Base-by-base conservation (phyloP, 345 rosid genomes). In the Garcia nutans region DNA sequence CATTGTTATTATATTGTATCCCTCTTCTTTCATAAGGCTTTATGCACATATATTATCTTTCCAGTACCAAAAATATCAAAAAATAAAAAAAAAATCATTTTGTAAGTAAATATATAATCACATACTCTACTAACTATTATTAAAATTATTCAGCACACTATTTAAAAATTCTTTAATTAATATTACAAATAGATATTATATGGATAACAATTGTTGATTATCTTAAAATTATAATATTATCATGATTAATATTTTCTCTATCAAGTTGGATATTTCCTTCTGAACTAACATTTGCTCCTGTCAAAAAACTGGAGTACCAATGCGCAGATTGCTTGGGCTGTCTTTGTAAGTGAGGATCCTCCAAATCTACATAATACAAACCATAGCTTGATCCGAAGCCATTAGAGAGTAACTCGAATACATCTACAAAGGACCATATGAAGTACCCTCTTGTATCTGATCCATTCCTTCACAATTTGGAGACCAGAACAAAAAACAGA, bases 321-420 rank as follows among this genome's bases (percentile, higher is more conserved):
- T 64, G 68, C 24, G 88, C 86, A 69, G 92, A 88, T 71, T 82
- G 87, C 83, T 85, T 88, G 0, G 88, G 88, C 50, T 79, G 26
- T 75, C 90, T 78, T 64, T 23, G 66, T 76, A 85, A 65, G 17
- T 72, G 66, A 6, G 89, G 87, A 52, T 84, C 88, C 55, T 82
- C 86, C 47, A 78, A 23, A 70, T 86, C 92, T 24, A 88, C 87
- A 28, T 74, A 86, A 54, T 79, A 86, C 20, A 88, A 54, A 20
- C 89, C 88, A 20, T 65, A 88, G 71, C 84, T 75, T 5, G 88
- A 63, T 31, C 70, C 23, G 41, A 79, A 84, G 50, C 90, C 86
- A 22, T 71, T 7, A 45, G 10, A 80, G 66, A 86, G 17, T 74
- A 87, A 22, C 79, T 88, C 87, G n/a, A 80, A 73, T 22, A 74